phyloP scores from a whole-genome alignment of 495 filamentous ascomycete genomes.

The Penicillium mononematosum region DNA sequence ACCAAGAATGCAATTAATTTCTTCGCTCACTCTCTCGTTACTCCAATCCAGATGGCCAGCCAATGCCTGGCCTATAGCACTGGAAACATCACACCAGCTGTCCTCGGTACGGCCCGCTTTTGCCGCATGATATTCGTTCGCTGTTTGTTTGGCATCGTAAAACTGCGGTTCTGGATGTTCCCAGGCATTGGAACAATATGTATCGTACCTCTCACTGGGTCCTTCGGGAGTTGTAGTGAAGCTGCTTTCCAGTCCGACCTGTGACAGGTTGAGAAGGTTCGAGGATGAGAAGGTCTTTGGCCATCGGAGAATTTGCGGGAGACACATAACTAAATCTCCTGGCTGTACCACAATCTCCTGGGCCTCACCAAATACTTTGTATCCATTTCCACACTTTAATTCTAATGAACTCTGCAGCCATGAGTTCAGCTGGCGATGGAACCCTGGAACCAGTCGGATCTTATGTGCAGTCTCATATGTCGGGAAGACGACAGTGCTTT shows the following conservation, averaged over 20 bases:
- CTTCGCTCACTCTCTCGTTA: neutral
- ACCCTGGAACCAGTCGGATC: too few relatives aligned
- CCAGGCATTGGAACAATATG: neutral
- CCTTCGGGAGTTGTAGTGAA: neutral
- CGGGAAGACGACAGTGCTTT: too few relatives aligned
- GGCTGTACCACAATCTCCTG: neutral
- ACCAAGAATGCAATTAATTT: neutral
- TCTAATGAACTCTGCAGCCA: too few relatives aligned
- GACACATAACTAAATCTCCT: neutral
- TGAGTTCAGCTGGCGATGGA: too few relatives aligned
- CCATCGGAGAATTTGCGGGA: neutral
- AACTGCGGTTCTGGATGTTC: neutral
- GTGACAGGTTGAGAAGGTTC: neutral
- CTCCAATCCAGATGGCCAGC: neutral
- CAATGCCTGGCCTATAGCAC: neutral
- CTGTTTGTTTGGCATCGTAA: neutral
- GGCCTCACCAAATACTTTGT: neutral
- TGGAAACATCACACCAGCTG: neutral
- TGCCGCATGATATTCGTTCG: neutral
- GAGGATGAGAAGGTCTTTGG: neutral
- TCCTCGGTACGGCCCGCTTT: neutral
- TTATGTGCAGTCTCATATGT: too few relatives aligned
- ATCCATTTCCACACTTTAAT: too few relatives aligned
- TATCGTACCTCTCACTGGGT: neutral
- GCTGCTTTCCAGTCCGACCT: neutral